Conservation (phyloP, 345 rosid genomes). For the Brassica cretica region DNA sequence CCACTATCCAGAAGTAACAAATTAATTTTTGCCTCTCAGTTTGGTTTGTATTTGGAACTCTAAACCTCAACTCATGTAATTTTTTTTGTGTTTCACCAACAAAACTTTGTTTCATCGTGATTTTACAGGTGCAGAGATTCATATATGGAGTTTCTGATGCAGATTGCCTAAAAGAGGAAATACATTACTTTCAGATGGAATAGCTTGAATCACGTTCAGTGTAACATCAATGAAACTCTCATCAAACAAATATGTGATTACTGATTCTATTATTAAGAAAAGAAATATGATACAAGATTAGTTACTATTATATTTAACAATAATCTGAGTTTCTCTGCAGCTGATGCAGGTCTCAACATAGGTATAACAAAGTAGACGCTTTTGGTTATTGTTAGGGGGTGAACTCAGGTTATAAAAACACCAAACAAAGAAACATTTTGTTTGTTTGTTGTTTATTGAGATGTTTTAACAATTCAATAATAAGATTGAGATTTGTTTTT, state of each 20-base stretch:
- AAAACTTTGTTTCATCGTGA: no score
- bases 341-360: not conserved
- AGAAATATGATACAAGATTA: no score
- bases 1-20: no score
- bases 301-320: not conserved
- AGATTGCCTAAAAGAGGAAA: no score
- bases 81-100: no score
- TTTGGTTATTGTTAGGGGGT: not conserved
- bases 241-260: not conserved
- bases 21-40: no score
- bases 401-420: not conserved
- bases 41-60: no score
- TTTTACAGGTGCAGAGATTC: no score
- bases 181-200: not conserved
- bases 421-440: not conserved
- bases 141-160: no score
- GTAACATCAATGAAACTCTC: not conserved
- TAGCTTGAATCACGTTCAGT: not conserved
- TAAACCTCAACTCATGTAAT: no score
- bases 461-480: not conserved
- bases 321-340: not conserved
- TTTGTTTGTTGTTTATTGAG: not conserved
- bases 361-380: not conserved
- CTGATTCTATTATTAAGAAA: no score
- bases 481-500: not conserved